Evolutionary conservation across 139 green algal species (phyloP), one percentile per base, ranked within the genome.

Genomic region (Gonium pectorale): DNA sequence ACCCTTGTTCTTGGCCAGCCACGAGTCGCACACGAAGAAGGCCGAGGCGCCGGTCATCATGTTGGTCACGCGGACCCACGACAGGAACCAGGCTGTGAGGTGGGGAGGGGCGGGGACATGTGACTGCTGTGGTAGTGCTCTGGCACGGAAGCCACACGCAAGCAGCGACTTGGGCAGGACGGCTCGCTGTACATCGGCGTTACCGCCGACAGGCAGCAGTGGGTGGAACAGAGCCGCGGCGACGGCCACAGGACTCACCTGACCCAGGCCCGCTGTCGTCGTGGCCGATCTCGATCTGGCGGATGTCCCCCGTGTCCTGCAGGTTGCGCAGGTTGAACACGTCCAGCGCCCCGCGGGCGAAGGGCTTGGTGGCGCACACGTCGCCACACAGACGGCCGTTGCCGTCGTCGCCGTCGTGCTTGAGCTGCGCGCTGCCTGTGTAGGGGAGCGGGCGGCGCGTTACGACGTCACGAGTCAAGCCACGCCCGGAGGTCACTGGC

Each of bases 1-100:
- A 11, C 68, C 87, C 67, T 90, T 78, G 43, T 66, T 83, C n/a
- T 77, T 67, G 21, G 75, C 78, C 60, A 91, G 46, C 86, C 81
- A 94, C 49, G 83, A 79, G 73, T 93, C 86, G 78, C 81, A 90
- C 1, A 80, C 43, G 59, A 94, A 94, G n/a, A 86, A 68, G 11
- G 89, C 89, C 6, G 74, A 81, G 46, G 83, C 81, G 2, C 87
- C 87, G 21, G 83, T 93, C 27, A 78, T 83, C 29, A 93, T 68
- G 75, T 94, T 95, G 33, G 87, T 90, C 0, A 95, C 86, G 6
- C 86, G 79, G 29, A 91, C 86, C 88, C 89, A 92, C 9, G 88
- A 78, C 67, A 94, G 73, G 71, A 93, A 91, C 91, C 91, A 94
- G 44, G 83, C 89, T 90, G 87, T 70, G 59, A 6, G 46, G 43